Evolutionary conservation across 139 green algal species (phyloP).

Genomic region (Ettlia oleoabundans): DNA sequence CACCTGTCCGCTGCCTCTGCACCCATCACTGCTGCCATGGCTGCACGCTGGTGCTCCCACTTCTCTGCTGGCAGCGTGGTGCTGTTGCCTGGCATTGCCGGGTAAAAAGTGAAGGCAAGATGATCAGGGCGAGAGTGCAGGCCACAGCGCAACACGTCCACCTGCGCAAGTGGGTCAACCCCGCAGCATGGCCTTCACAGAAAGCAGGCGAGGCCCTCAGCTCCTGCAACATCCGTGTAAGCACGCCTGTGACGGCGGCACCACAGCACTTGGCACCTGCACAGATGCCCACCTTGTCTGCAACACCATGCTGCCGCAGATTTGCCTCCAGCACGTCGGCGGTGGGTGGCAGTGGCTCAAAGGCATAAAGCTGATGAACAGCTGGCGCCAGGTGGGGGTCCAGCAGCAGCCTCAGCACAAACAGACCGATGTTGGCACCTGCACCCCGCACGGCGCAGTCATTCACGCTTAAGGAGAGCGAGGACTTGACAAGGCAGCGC

Average conservation of each 20-base stretch:
- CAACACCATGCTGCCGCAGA: slow-evolving; percentile 16
- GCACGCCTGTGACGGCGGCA: no score
- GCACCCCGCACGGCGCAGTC: no score
- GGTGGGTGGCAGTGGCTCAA: slow-evolving; percentile 41
- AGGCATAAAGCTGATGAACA: slow-evolving; percentile 1
- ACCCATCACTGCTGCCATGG: slow-evolving; percentile 17
- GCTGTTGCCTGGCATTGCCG: slow-evolving; percentile 45
- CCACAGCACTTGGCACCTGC: background rate
- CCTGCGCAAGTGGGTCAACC: background rate
- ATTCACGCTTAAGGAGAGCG: no score
- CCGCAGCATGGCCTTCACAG: background rate
- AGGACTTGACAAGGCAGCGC: no score
- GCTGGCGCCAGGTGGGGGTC: background rate
- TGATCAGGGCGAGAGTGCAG: background rate
- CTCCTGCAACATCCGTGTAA: no score
- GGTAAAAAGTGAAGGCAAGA: slow-evolving; percentile 32
- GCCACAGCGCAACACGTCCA: slow-evolving; percentile 9
- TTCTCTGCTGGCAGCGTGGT: slow-evolving; percentile 36
- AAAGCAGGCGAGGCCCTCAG: no score
- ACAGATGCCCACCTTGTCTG: background rate
- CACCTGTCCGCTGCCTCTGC: background rate
- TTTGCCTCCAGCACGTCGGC: slow-evolving; percentile 35
- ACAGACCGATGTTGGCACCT: slow-evolving; percentile 56
- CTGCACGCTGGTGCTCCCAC: slow-evolving; percentile 22
- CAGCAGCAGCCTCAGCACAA: slow-evolving; percentile 34